Evolutionary conservation across 2,329 filamentous ascomycete genomes (phyloP), one percentile per base, ranked within the genome.

Genomic region (Claviceps capensis): DNA sequence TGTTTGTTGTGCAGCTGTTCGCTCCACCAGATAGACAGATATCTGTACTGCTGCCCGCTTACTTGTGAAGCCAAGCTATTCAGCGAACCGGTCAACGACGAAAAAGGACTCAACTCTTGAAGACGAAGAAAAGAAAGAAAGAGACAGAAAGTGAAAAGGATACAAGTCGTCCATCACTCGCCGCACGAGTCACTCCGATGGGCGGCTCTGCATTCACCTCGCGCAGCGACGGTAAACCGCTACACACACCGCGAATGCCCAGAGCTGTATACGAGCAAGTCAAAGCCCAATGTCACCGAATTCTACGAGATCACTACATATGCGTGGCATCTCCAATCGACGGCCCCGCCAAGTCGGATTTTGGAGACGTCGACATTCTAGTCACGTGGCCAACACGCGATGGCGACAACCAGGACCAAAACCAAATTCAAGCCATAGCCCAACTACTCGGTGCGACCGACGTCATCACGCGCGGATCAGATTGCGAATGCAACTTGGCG

Each of bases 331-430:
- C 76, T 0, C 81, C 85, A 0, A 76, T 83, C 30, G 84, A 88
- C 57, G 83, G 78, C 0, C 86, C 86, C 0, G 81, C 64, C 1
- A 93, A 93, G 65, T 43, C 57, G 0, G 77, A 81, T 58, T 76
- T 80, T 60, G 88, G 87, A 19, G 88, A 93, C 57, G 69, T 94
- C 40, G 87, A 93, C 65, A 72, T 90, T 53, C 65, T 88, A 1
- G 74, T 87, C 1, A 68, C 70, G 0, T 62, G 63, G 36, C 65
- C 68, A 16, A 61, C 57, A 17, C 26, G 52, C 4, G 42, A 55
- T 0, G 41, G 17, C 45, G 9, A 30, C 6, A 43, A 37, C 55
- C 54, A 54, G 19, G 42, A 22, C 47, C 36, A 52, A 2, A 49
- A 60, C 19, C 57, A 59, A 1, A 60, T 81, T 8, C 64, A 63